Conservation (phyloP, 306 rosid genomes). For the Vicia faba region DNA sequence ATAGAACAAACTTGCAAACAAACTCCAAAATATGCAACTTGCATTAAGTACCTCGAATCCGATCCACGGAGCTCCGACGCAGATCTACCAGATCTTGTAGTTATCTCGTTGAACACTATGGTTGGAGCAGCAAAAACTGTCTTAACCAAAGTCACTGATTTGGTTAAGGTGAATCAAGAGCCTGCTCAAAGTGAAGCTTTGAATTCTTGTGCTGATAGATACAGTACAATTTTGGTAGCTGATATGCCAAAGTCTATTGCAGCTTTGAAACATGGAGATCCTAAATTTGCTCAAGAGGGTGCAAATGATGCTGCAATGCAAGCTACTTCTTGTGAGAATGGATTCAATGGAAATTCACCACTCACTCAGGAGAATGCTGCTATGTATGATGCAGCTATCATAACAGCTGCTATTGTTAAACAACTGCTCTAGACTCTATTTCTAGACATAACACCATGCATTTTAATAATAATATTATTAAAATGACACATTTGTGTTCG, state of each 20-base stretch:
- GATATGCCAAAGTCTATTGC: constrained; percentile 47
- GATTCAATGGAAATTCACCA: constrained; percentile 45
- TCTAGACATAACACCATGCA: background rate
- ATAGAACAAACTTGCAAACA: constrained; percentile 46
- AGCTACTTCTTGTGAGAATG: constrained; percentile 38
- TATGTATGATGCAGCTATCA: constrained; percentile 35
- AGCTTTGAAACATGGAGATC: constrained; percentile 42
- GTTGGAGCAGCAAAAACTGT: constrained; percentile 35
- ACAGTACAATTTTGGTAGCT: constrained; percentile 37
- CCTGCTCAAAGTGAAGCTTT: constrained; percentile 8
- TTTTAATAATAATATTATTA: background rate
- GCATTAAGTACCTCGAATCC: constrained; percentile 37
- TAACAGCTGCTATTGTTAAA: constrained; percentile 46
- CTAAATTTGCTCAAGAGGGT: constrained; percentile 47
- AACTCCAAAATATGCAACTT: constrained; percentile 48
- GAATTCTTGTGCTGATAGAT: constrained; percentile 28
- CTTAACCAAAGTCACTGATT: background rate
- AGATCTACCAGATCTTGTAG: constrained; percentile 42
- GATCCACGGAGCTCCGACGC: constrained; percentile 40
- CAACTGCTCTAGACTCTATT: constrained; percentile 26
- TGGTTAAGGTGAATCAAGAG: background rate
- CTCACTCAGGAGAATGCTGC: constrained; percentile 34
- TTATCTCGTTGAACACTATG: constrained; percentile 40
- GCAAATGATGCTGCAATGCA: constrained; percentile 42
- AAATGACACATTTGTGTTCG: no score